Base-by-base conservation (phyloP, 768 basidiomycete species). In the Cystobasidium tubakii region DNA sequence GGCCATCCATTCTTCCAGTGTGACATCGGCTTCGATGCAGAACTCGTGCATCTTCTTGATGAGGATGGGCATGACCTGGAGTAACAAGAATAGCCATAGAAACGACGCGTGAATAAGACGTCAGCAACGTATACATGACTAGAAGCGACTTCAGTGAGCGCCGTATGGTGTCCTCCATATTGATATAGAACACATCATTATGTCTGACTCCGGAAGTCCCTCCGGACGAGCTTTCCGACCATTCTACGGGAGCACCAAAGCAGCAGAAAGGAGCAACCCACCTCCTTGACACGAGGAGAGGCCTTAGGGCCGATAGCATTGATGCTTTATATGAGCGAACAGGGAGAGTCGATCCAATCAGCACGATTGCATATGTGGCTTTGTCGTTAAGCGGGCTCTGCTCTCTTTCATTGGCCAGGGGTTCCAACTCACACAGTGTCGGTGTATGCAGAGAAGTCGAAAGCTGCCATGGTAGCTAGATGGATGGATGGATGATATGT, bases 1-100 rank as follows among this genome's bases (percentile, higher is more conserved):
- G 19, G 67, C 66, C 27, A 78, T 63, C 79, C 79, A 79, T 60
- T 79, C 79, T 12, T 76, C 74, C 23, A 73, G 70, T 0, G 79
- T 77, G 27, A 79, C 33, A 4, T 76, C 78, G 0, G 76, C 74
- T 25, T 79, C 78, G 43, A 78, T 75, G 54, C 67, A 73, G 44
- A 78, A 77, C 12, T 73, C 76, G 57, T 79, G 79, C 1, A 79
- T 74, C 57, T 79, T 77, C 10, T 62, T 62, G 57, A 79, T 76
- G 25, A 78, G 42, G 39, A 79, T 75, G 19, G 76, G 80, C 21
- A 42, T 42, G 67, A 54, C 50, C 66, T 67, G 21, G 9, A 23
- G 25, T 10, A 36, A 66, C 44, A 42, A n/a, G n/a, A n/a, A n/a
- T n/a, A n/a, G n/a, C n/a, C n/a, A n/a, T n/a, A n/a, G n/a, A n/a